Conservation (phyloP, 768 basidiomycete genomes). For the Suillus weaverae region DNA sequence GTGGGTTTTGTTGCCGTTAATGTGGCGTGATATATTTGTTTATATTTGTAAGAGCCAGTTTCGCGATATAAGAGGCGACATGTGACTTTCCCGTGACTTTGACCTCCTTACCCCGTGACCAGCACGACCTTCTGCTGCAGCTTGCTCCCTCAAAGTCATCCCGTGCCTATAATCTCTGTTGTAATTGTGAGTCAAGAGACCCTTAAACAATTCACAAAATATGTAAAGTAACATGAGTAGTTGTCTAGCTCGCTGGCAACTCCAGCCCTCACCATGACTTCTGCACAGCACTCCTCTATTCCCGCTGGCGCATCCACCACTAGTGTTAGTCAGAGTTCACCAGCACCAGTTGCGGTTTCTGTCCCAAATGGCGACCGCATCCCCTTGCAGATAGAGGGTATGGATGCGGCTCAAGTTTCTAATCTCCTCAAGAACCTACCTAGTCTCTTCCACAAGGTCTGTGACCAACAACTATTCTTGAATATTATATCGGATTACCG, state of each 20-base stretch:
- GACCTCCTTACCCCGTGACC: conserved; percentile 43
- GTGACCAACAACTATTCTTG: conserved; percentile 23
- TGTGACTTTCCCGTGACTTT: conserved; percentile 46
- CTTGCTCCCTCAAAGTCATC: neutral
- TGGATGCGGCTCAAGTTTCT: conserved; percentile 60
- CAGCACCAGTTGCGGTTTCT: conserved; percentile 13
- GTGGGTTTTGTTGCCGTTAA: neutral
- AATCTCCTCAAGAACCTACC: conserved; percentile 58
- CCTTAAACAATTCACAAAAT: too few relatives aligned
- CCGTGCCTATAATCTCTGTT: neutral
- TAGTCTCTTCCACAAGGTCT: conserved; percentile 55
- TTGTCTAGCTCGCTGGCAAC: neutral
- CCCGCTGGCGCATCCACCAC: conserved; percentile 15
- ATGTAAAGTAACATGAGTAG: neutral
- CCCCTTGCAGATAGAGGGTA: conserved; percentile 7
- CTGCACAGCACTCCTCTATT: conserved; percentile 4
- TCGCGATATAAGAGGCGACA: conserved; percentile 37
- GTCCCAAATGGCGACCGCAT: conserved; percentile 11
- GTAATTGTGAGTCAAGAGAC: neutral
- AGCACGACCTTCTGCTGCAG: conserved; percentile 20
- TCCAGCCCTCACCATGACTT: conserved; percentile 1
- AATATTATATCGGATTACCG: neutral
- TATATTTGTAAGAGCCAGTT: conserved; percentile 29
- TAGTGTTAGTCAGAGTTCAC: conserved; percentile 12
- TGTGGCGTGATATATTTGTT: conserved; percentile 26